These are phyloP conservation scores for Geoglossum glabrum DNA, from an alignment of 495 filamentous ascomycete genomes.

Conservation along the genomic window DNA sequence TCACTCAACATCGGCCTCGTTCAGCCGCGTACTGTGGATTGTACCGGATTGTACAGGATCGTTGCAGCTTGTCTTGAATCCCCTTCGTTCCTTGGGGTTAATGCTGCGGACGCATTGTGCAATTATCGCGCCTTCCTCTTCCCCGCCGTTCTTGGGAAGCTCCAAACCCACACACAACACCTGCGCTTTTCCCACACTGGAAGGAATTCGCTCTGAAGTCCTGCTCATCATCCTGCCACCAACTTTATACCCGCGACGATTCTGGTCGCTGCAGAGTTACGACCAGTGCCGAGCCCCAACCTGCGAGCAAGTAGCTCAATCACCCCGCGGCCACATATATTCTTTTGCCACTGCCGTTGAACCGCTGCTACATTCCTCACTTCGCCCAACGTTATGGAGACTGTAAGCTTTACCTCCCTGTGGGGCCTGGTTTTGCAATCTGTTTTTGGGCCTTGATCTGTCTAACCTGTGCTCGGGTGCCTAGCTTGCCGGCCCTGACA, in stretches of 20 bases:
- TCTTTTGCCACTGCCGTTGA: neutral
- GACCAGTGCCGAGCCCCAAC: neutral
- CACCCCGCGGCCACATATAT: neutral
- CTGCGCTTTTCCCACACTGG: neutral
- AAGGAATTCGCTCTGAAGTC: neutral
- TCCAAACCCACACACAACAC: neutral
- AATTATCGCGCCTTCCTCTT: neutral
- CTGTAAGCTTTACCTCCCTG: constrained; percentile 13
- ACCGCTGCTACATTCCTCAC: neutral
- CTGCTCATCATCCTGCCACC: neutral
- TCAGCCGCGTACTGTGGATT: neutral
- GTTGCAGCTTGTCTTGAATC: neutral
- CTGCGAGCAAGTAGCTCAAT: neutral
- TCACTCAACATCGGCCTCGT: neutral
- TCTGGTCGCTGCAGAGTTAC: neutral
- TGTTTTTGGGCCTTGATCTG: neutral
- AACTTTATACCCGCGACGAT: neutral
- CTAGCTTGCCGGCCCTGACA: constrained; percentile 20
- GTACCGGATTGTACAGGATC: neutral
- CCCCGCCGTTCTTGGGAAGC: neutral
- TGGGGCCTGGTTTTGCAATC: neutral
- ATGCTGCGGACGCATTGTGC: neutral
- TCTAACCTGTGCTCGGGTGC: constrained; percentile 10
- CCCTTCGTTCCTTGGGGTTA: neutral
- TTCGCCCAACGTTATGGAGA: constrained; percentile 12